Conservation (phyloP, 139 green algal genomes). For the Trebouxia sp. region DNA sequence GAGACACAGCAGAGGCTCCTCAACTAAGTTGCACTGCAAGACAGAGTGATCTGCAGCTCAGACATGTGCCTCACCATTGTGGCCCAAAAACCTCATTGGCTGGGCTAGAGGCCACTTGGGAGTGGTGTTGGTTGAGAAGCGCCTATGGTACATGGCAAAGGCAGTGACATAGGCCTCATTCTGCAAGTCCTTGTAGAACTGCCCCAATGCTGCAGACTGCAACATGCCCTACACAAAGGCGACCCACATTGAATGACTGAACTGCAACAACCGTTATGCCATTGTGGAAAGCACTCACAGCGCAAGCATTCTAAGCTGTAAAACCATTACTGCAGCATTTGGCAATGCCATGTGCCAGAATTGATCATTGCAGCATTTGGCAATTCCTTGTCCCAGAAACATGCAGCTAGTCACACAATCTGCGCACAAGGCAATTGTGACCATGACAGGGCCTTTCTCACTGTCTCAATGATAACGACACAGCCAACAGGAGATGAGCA, state of each 20-base stretch:
- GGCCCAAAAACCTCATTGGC: conserved; percentile 97
- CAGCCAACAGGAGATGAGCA: neutral
- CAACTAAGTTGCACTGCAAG: too few species aligned
- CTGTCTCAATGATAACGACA: too few species aligned
- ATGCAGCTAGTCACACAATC: too few species aligned
- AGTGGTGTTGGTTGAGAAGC: conserved; percentile 99
- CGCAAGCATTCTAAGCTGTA: too few species aligned
- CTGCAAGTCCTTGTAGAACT: conserved; percentile 92
- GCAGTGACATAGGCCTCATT: conserved; percentile 79
- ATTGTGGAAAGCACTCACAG: too few species aligned
- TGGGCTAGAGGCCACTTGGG: conserved; percentile 98
- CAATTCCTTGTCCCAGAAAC: too few species aligned
- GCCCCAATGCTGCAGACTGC: conserved; percentile 73
- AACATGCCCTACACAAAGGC: conserved; percentile 95
- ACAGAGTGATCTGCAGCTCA: neutral
- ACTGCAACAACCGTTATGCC: conserved; percentile 22
- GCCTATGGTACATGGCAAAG: conserved; percentile 99
- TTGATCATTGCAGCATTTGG: too few species aligned
- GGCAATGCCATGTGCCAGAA: too few species aligned
- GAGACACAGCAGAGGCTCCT: too few species aligned
- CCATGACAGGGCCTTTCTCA: too few species aligned
- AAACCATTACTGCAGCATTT: too few species aligned
- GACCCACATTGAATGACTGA: neutral
- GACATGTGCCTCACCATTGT: conserved; percentile 87
- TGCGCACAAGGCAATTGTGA: too few species aligned